Evolutionary conservation across 176 grass and related monocot species (phyloP).

Genomic region (Juncus effusus): DNA sequence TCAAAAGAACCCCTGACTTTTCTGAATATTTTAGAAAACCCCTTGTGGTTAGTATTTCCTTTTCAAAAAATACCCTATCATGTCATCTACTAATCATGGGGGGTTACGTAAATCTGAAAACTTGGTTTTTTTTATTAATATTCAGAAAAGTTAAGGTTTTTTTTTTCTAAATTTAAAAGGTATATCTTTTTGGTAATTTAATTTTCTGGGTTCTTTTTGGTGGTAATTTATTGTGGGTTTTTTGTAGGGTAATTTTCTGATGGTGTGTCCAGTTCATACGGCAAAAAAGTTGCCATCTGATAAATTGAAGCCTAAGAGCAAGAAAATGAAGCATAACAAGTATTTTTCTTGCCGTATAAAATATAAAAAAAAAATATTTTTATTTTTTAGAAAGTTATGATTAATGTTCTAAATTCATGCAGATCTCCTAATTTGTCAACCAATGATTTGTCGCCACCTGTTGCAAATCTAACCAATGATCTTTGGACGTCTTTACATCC

Average conservation of each 20-base stretch:
- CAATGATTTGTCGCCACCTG: conserved; percentile 38
- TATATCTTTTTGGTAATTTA: too few species aligned
- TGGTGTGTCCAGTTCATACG: conserved; percentile 77
- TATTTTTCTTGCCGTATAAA: conserved; percentile 30
- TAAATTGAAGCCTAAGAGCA: conserved; percentile 50
- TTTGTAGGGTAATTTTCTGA: conserved; percentile 71
- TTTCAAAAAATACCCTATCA: too few species aligned
- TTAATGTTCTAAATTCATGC: conserved; percentile 26
- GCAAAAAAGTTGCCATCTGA: conserved; percentile 84
- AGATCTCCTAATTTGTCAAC: conserved; percentile 34
- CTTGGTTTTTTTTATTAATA: background rate
- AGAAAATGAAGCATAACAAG: conserved; percentile 36
- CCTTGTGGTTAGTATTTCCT: too few species aligned
- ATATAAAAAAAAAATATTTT: background rate
- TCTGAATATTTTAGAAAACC: too few species aligned
- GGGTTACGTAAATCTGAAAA: too few species aligned
- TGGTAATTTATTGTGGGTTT: background rate
- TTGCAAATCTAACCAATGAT: conserved; percentile 35
- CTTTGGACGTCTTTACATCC: conserved; percentile 42
- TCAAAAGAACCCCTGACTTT: too few species aligned
- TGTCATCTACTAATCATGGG: too few species aligned
- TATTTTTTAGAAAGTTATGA: conserved; percentile 4
- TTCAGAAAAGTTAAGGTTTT: background rate
- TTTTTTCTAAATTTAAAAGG: background rate
- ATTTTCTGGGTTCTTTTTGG: too few species aligned